A percentile compares a stretch with the other conserved stretches of the same genome.
phyloP scores from a whole-genome alignment of 2,329 filamentous ascomycete genomes.

The Achaetomium macrosporum region DNA sequence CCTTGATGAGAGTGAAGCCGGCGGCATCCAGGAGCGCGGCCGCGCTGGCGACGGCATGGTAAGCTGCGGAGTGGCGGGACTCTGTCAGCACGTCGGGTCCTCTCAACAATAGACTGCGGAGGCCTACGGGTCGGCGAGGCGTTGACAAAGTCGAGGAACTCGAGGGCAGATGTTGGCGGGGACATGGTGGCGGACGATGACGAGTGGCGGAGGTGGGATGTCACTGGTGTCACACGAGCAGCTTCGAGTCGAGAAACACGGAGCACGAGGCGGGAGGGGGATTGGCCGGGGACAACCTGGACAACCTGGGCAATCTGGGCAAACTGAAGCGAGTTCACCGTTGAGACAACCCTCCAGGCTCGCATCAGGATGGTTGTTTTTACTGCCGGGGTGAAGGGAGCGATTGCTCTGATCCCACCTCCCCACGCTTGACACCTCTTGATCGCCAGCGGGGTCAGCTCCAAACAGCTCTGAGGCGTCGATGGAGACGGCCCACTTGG shows the following conservation, averaged over 20 bases:
- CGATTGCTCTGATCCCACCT: background rate
- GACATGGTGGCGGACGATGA: slow-evolving; percentile 38
- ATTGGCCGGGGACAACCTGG: background rate
- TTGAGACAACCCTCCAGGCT: background rate
- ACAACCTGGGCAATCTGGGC: background rate
- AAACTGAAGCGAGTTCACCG: slow-evolving; percentile 3
- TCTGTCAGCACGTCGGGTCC: slow-evolving; percentile 3
- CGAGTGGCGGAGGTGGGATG: background rate
- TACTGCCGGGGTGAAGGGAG: background rate
- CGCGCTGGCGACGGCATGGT: slow-evolving; percentile 83
- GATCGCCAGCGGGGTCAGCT: background rate
- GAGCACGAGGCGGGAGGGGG: background rate
- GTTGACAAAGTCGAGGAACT: slow-evolving; percentile 92
- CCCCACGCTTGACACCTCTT: background rate
- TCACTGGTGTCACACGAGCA: slow-evolving; percentile 5
- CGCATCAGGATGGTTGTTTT: background rate
- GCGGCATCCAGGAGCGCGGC: slow-evolving; percentile 71
- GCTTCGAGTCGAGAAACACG: background rate
- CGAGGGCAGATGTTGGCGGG: slow-evolving; percentile 56
- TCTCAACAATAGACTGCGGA: background rate
- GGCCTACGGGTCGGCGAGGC: slow-evolving; percentile 82
- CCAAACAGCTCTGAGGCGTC: background rate
- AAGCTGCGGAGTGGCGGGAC: slow-evolving; percentile 56
- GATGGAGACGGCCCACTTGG: background rate
- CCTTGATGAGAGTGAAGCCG: slow-evolving; percentile 82